Evolutionary conservation across 164 flowering plant genomes (phyloP).

Genomic region (Piper longum): DNA sequence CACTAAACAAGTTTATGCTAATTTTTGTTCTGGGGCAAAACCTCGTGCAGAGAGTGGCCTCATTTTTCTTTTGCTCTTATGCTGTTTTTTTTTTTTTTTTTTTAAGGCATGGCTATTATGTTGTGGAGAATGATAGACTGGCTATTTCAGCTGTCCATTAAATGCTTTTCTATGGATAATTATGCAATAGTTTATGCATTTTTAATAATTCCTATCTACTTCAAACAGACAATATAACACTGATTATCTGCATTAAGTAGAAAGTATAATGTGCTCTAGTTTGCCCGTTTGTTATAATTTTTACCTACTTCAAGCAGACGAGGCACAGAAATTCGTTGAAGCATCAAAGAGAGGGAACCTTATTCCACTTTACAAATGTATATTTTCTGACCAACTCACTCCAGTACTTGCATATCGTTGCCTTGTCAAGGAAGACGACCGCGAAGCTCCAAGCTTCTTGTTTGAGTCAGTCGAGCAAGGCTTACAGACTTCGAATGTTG

Average conservation of each 20-base stretch:
- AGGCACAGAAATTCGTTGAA: conserved; percentile 32
- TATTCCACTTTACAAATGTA: conserved; percentile 46
- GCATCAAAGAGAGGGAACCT: conserved; percentile 56
- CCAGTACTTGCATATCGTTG: conserved; percentile 84
- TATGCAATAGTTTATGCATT: too few relatives aligned
- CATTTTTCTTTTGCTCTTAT: too few relatives aligned
- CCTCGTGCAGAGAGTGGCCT: background rate
- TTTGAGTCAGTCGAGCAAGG: conserved; percentile 80
- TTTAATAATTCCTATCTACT: too few relatives aligned
- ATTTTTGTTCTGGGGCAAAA: background rate
- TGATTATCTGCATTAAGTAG: background rate
- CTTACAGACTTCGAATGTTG: conserved; percentile 30
- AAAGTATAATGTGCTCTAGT: background rate
- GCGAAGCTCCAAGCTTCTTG: conserved; percentile 74
- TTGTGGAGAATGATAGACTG: too few relatives aligned
- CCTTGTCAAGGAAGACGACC: conserved; percentile 66
- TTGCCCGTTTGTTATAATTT: background rate
- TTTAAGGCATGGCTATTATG: too few relatives aligned
- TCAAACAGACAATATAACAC: background rate
- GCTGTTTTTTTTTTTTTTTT: too few relatives aligned
- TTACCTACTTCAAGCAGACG: conserved; percentile 14
- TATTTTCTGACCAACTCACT: conserved; percentile 78
- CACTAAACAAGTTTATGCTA: background rate
- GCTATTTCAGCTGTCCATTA: too few relatives aligned
- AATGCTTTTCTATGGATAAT: too few relatives aligned